A percentile compares a stretch with the other conserved stretches of the same genome.
Evolutionary conservation across 169 alveolate species (phyloP).

Genomic region (Plasmodium knowlesi): DNA sequence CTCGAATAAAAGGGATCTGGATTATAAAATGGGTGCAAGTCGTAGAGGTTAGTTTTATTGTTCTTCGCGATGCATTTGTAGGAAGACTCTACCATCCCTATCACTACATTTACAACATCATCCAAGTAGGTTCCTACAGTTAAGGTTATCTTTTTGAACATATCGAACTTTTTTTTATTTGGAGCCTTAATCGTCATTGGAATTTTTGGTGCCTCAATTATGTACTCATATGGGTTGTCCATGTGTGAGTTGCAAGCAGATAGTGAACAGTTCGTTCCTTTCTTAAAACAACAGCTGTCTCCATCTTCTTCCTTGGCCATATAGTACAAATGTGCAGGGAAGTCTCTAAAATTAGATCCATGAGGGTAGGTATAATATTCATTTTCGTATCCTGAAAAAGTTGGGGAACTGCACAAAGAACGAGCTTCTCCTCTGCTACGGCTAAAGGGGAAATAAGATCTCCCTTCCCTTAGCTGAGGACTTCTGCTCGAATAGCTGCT

Average conservation of each 20-base stretch:
- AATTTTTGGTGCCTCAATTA: conserved; percentile 10
- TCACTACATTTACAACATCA: conserved; percentile 44
- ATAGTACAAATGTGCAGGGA: conserved; percentile 12
- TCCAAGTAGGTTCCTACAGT: conserved; percentile 66
- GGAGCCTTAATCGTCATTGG: neutral
- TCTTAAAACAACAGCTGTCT: conserved; percentile 11
- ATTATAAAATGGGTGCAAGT: conserved; percentile 68
- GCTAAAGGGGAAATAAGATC: neutral
- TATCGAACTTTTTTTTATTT: conserved; percentile 11
- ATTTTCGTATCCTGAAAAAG: conserved; percentile 9
- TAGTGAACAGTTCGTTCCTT: conserved; percentile 7
- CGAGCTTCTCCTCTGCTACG: neutral
- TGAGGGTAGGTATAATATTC: conserved; percentile 15
- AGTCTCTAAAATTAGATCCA: neutral
- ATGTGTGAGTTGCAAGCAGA: conserved; percentile 8
- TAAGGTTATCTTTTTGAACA: conserved; percentile 65
- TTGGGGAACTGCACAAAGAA: conserved; percentile 13
- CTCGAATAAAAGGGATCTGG: conserved; percentile 74
- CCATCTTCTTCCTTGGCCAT: conserved; percentile 18
- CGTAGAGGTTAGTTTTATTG: conserved; percentile 36
- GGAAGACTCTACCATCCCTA: conserved; percentile 43
- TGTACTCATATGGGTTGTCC: conserved; percentile 29
- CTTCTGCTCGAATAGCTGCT: neutral
- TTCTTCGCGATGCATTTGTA: neutral
- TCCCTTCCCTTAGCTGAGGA: neutral